Conservation (phyloP, 768 basidiomycete species). For the Obba rivulosa region DNA sequence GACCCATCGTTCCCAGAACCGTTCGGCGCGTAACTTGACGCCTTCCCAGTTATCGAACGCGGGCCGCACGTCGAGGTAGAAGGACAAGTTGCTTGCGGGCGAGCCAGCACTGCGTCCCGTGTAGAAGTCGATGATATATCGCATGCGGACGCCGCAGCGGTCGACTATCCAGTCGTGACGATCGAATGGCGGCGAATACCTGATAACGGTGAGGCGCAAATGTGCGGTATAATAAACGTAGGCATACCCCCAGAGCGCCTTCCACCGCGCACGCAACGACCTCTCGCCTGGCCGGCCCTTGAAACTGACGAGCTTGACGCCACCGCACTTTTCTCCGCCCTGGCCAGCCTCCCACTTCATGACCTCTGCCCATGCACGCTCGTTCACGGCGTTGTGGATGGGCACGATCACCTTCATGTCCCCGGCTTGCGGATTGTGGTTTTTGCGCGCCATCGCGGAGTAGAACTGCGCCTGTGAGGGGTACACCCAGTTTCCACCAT, state of each 20-base stretch:
- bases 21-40: constrained; percentile 71
- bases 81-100: constrained; percentile 57
- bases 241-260: constrained; percentile 80
- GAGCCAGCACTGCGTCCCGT: constrained; percentile 58
- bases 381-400: constrained; percentile 99
- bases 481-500: constrained; percentile 87
- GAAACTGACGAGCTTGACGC: constrained; percentile 81
- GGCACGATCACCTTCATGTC: constrained; percentile 97
- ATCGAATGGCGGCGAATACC: constrained; percentile 93
- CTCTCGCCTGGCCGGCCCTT: constrained; percentile 79
- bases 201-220: constrained; percentile 26
- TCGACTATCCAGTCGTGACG: constrained; percentile 97
- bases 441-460: constrained; percentile 92
- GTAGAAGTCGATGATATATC: constrained; percentile 99
- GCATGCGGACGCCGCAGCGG: constrained; percentile 81
- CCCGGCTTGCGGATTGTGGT: constrained; percentile 77
- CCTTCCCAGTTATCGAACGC: constrained; percentile 94
- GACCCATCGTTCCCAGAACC: constrained; percentile 41
- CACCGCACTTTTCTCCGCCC: constrained; percentile 80
- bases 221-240: not conserved
- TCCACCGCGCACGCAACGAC: constrained; percentile 77
- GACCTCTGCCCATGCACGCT: constrained; percentile 51
- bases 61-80: constrained; percentile 92
- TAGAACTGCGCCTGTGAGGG: constrained; percentile 99
- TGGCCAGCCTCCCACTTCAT: constrained; percentile 56